Conservation (phyloP, 78 protist genomes). For the Dictyostelium firmibasis region DNA sequence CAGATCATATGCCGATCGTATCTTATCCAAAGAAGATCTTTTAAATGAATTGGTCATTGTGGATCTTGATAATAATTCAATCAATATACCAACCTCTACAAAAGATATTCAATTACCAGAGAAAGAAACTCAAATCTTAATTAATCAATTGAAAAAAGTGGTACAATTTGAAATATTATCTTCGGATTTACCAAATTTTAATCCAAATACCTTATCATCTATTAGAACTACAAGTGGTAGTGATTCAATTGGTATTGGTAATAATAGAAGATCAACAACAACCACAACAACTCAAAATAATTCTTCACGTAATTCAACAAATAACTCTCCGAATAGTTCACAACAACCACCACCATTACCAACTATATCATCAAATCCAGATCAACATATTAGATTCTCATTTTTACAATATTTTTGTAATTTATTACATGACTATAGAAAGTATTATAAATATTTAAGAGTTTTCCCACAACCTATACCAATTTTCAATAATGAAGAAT, state of each 20-base stretch:
- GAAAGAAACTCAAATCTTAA: constrained; percentile 18
- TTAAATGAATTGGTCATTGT: constrained; percentile 47
- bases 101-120: constrained; percentile 47
- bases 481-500: constrained; percentile 58
- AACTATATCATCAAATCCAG: background rate
- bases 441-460: constrained; percentile 50
- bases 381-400: constrained; percentile 46
- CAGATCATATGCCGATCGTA: constrained; percentile 32
- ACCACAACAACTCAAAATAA: background rate
- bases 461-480: constrained; percentile 82
- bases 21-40: constrained; percentile 38
- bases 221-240: background rate
- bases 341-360: constrained; percentile 15
- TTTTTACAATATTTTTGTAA: constrained; percentile 68
- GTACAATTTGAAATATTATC: constrained; percentile 39
- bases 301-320: background rate
- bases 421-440: constrained; percentile 66
- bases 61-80: constrained; percentile 52
- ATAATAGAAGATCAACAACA: background rate
- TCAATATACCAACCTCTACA: constrained; percentile 10
- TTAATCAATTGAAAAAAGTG: constrained; percentile 27
- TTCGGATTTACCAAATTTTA: constrained; percentile 61
- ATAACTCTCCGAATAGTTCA: background rate
- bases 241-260: background rate
- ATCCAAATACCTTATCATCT: constrained; percentile 26